These are phyloP conservation scores for Pontederia paniculata DNA, from an alignment of 176 grass and related monocot species.

Conservation along the genomic window DNA sequence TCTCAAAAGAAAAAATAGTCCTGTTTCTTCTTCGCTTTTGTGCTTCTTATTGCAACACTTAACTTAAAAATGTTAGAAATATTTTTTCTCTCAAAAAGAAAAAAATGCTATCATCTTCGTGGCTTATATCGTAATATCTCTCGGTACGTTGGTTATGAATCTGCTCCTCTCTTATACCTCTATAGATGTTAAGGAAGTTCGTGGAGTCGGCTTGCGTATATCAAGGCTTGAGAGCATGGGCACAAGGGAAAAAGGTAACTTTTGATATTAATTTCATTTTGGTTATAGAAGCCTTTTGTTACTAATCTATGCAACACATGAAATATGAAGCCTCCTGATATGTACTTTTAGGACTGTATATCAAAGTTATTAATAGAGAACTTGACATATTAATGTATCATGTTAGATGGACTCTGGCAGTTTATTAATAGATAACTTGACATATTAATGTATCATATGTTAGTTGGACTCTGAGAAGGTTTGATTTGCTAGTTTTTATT, in stretches of 20 bases:
- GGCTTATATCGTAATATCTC: background rate
- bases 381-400: too few relatives aligned
- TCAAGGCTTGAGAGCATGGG: slow-evolving; percentile 62
- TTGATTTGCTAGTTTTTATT: too few relatives aligned
- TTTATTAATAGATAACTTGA: too few relatives aligned
- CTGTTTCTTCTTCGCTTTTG: too few relatives aligned
- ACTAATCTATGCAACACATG: slow-evolving; percentile 12
- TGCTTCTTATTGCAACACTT: too few relatives aligned
- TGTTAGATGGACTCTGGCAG: too few relatives aligned
- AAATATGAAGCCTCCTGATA: background rate
- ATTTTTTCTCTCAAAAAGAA: too few relatives aligned
- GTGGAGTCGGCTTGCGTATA: slow-evolving; percentile 76
- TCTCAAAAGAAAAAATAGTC: too few relatives aligned
- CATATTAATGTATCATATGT: too few relatives aligned
- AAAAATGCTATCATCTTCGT: slow-evolving; percentile 1
- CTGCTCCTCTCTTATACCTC: background rate
- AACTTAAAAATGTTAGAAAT: too few relatives aligned
- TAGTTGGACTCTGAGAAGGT: too few relatives aligned
- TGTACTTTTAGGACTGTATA: slow-evolving; percentile 2
- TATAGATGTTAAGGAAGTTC: slow-evolving; percentile 89
- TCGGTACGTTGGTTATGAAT: background rate
- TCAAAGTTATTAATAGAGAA: background rate
- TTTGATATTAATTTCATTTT: background rate
- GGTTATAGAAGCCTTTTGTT: background rate
- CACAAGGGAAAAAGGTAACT: slow-evolving; percentile 39